A percentile compares a stretch with the other conserved stretches of the same genome.
These are phyloP conservation scores for Papilionanthe hybrid DNA, from an alignment of 116 monocot genomes.

Conservation along the genomic window DNA sequence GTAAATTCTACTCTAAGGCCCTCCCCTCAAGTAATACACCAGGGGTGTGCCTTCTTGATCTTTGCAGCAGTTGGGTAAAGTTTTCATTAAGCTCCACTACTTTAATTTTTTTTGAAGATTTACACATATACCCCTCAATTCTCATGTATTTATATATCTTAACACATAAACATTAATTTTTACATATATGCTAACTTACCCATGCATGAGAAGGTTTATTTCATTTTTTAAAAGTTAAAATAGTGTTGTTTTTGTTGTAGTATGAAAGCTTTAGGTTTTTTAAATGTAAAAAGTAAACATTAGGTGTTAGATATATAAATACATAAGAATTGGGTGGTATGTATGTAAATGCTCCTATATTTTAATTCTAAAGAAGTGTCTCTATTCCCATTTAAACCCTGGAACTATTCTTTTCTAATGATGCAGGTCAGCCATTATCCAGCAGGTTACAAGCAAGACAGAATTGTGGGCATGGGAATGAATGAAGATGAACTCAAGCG, in stretches of 20 bases:
- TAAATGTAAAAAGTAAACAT: too few relatives aligned
- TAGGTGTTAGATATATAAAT: too few relatives aligned
- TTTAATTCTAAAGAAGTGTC: background rate
- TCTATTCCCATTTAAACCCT: background rate
- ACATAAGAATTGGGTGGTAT: too few relatives aligned
- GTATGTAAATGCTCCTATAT: too few relatives aligned
- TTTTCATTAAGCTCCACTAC: slow-evolving; percentile 2
- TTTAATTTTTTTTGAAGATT: background rate
- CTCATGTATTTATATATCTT: too few relatives aligned
- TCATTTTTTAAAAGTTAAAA: too few relatives aligned
- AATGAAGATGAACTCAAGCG: slow-evolving; percentile 85
- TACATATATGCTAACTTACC: too few relatives aligned
- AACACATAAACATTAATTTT: too few relatives aligned
- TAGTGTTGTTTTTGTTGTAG: too few relatives aligned
- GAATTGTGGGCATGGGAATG: slow-evolving; percentile 92
- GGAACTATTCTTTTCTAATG: background rate
- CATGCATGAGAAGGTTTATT: too few relatives aligned
- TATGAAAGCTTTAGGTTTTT: too few relatives aligned
- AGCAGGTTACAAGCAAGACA: slow-evolving; percentile 75
- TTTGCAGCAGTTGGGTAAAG: slow-evolving; percentile 93
- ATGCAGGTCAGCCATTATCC: slow-evolving; percentile 86
- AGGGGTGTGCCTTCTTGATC: slow-evolving; percentile 63
- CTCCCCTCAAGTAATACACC: slow-evolving; percentile 76
- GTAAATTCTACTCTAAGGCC: slow-evolving; percentile 66
- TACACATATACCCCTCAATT: too few relatives aligned